Percentiles rank a stretch among this genome's conserved stretches.
These are phyloP conservation scores for Amanita muscaria DNA, from an alignment of 768 basidiomycete genomes.

Conservation along the genomic window DNA sequence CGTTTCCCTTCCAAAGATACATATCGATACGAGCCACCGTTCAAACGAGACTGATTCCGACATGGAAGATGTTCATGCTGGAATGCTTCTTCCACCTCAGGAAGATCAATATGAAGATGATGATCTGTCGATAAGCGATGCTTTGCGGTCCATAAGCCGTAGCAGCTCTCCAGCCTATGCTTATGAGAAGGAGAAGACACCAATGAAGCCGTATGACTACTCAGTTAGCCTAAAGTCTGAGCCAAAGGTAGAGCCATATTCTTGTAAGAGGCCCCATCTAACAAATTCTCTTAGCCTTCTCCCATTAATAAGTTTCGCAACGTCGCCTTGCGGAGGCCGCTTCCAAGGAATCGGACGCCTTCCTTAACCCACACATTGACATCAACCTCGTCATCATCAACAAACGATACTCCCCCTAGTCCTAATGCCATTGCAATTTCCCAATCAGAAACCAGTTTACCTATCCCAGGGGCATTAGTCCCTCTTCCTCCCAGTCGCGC, in stretches of 20 bases:
- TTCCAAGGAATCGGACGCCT: constrained; percentile 50
- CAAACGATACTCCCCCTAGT: constrained; percentile 58
- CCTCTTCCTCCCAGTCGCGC: constrained; percentile 41
- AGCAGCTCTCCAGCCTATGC: constrained; percentile 43
- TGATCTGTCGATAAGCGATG: constrained; percentile 48
- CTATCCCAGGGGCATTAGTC: constrained; percentile 34
- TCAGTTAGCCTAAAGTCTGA: constrained; percentile 54
- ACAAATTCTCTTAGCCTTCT: constrained; percentile 36
- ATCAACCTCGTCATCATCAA: constrained; percentile 49
- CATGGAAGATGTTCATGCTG: constrained; percentile 41
- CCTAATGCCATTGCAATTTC: constrained; percentile 34
- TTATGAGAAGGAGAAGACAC: constrained; percentile 30
- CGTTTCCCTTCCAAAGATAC: constrained; percentile 40
- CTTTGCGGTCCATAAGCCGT: constrained; percentile 46
- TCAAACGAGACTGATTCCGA: constrained; percentile 27
- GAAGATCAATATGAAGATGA: constrained; percentile 33
- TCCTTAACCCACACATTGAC: constrained; percentile 57
- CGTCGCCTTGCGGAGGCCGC: constrained; percentile 46
- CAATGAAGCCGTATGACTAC: constrained; percentile 49
- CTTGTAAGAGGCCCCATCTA: background rate
- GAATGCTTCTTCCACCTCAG: constrained; percentile 42
- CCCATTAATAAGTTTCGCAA: constrained; percentile 58
- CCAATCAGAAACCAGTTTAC: constrained; percentile 34
- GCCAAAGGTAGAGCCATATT: constrained; percentile 36
- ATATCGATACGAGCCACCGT: constrained; percentile 17